Evolutionary conservation across 371 early-diverging fungal species (phyloP), one percentile per base, ranked within the genome.

Genomic region (Lichtheimia ornata): DNA sequence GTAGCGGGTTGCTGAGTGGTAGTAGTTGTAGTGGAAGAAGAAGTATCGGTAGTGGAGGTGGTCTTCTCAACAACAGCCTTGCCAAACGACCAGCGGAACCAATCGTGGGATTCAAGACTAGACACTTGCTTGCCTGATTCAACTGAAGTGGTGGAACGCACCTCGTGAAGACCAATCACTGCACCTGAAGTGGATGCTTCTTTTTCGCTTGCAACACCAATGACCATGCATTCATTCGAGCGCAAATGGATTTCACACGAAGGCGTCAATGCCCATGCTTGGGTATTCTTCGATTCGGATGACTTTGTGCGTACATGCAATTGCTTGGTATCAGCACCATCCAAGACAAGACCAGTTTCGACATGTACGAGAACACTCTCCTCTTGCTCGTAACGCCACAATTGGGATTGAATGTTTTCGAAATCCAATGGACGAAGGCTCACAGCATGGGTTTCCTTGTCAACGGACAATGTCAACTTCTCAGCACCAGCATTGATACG

Each of bases 291-390:
- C 22, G 69, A 61, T 25, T 72, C 74, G 12, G 65, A 59, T 28
- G 66, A 62, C 24, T 56, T 62, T 6, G 59, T 62, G 6, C 70
- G 59, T 17, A 74, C 65, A 41, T 66, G 63, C 30, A 70, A 44
- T 54, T 72, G 74, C 14, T 72, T 56, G 11, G 64, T 5, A 50
- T 67, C 67, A 5, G 53, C 50, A 24, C 63, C 72, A 59, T 77
- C 80, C 30, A 84, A 62, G 5, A 72, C 82, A 43, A 81, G 66
- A n/a, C 82, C 82, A 43, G 80, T 84, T 47, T 78, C 68, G 54
- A 70, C 78, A 58, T 84, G 81, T 43, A 81, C 68, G 64, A 84
- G 61, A 58, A 78, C 67, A 17, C 80, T 76, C 27, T 81, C 69
- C 5, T 47, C 47, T 18, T 47, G 47, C 41, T 67, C 53, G 47